Conservation (phyloP, 208 protist genomes). For the Acanthamoeba royreba region DNA sequence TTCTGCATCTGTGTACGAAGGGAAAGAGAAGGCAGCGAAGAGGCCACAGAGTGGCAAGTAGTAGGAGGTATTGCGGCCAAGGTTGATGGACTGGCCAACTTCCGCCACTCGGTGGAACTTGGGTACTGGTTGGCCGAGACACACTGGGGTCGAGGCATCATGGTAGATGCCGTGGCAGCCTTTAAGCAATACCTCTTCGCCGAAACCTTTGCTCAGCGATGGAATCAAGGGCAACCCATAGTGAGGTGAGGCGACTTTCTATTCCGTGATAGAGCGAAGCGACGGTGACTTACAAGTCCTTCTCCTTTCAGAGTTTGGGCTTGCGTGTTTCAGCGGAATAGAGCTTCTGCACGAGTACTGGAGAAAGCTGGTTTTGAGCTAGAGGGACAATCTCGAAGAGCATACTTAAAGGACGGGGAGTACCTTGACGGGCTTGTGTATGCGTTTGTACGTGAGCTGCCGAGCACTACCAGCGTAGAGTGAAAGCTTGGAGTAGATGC, state of each 20-base stretch:
- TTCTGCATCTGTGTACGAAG: background rate
- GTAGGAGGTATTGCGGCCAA: background rate
- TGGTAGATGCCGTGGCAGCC: background rate
- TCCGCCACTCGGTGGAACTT: background rate
- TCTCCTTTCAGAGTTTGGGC: background rate
- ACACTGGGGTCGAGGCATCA: conserved; percentile 24
- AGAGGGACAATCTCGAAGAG: background rate
- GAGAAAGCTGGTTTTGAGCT: background rate
- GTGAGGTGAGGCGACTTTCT: background rate
- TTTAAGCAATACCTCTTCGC: background rate
- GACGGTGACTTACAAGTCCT: too few relatives aligned
- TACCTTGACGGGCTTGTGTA: background rate
- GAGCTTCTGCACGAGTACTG: background rate
- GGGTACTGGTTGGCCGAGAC: conserved; percentile 38
- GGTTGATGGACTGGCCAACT: background rate
- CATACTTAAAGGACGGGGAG: background rate
- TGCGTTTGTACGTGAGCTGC: background rate
- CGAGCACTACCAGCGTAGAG: background rate
- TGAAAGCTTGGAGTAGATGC: too few relatives aligned
- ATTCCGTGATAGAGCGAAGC: background rate
- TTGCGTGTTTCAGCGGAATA: background rate
- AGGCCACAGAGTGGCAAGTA: background rate
- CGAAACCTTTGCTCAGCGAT: background rate
- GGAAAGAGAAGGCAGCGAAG: too few relatives aligned
- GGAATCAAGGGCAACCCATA: background rate